These are phyloP conservation scores for Ophiostoma sp. DNA, from an alignment of 2,329 filamentous ascomycete species.

Conservation along the genomic window DNA sequence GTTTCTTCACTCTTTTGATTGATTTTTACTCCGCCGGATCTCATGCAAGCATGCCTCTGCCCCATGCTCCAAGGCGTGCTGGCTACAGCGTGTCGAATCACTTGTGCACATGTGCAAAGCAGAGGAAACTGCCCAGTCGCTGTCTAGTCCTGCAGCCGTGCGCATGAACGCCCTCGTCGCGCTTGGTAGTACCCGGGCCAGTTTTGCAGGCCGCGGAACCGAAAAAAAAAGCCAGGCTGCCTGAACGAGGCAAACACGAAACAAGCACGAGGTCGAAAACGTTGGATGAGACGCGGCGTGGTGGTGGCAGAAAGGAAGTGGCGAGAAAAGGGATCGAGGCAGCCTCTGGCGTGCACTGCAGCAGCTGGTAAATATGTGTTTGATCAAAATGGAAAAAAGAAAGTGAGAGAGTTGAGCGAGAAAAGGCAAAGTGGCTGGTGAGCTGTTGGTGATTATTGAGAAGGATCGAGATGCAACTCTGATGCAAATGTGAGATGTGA, in stretches of 20 bases:
- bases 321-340: background rate
- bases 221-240: background rate
- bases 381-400: too few relatives aligned
- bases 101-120: constrained; percentile 20
- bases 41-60: too few relatives aligned
- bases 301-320: background rate
- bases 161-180: background rate
- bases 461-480: too few relatives aligned
- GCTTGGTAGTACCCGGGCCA: background rate
- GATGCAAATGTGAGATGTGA: too few relatives aligned
- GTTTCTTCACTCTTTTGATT: background rate
- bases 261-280: constrained; percentile 10
- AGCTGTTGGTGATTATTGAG: too few relatives aligned
- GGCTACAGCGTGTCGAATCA: constrained; percentile 23
- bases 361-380: background rate
- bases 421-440: too few relatives aligned
- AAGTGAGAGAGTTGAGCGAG: too few relatives aligned
- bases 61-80: constrained; percentile 4
- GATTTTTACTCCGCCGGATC: background rate
- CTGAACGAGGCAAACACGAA: background rate
- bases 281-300: background rate
- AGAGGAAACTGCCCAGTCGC: background rate
- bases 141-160: background rate
- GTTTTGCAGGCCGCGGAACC: background rate
- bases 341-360: background rate